phyloP scores from a whole-genome alignment of 2,329 filamentous ascomycete genomes.

The Calonectria multiphialidica region DNA sequence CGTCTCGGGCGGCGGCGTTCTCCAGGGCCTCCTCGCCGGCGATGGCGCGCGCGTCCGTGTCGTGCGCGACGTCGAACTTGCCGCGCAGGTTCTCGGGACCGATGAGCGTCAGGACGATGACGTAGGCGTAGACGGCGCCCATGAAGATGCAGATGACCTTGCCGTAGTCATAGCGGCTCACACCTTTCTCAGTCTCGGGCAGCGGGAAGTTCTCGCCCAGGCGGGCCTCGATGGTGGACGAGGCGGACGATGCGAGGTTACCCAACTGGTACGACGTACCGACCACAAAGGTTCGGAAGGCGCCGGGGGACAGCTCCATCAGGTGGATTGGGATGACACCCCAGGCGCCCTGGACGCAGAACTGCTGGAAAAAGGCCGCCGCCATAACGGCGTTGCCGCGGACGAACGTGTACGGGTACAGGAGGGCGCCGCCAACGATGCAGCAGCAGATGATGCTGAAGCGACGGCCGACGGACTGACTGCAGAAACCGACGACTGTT shows the following conservation, averaged over 20 bases:
- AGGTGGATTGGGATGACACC: slow-evolving; percentile 82
- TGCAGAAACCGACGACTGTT: slow-evolving; percentile 74
- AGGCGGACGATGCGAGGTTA: slow-evolving; percentile 78
- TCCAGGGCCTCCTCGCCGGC: slow-evolving; percentile 54
- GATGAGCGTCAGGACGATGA: slow-evolving; percentile 71
- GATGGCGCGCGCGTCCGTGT: slow-evolving; percentile 61
- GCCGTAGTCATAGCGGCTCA: slow-evolving; percentile 77
- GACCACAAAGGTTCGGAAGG: slow-evolving; percentile 80
- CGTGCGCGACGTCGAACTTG: slow-evolving; percentile 64
- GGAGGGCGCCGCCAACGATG: slow-evolving; percentile 76
- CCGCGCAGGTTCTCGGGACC: slow-evolving; percentile 68
- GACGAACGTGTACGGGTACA: slow-evolving; percentile 87
- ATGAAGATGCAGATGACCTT: slow-evolving; percentile 93
- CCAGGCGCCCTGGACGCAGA: slow-evolving; percentile 83
- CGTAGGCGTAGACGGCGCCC: slow-evolving; percentile 80
- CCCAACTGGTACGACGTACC: slow-evolving; percentile 83
- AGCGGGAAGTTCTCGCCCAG: slow-evolving; percentile 83
- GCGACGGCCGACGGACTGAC: slow-evolving; percentile 77
- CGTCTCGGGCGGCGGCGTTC: slow-evolving; percentile 17
- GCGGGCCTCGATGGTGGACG: slow-evolving; percentile 80
- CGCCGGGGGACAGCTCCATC: slow-evolving; percentile 80
- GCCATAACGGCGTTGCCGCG: slow-evolving; percentile 75
- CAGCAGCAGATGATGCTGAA: slow-evolving; percentile 76
- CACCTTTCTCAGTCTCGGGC: slow-evolving; percentile 61
- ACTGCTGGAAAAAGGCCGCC: slow-evolving; percentile 86